Evolutionary conservation across 768 basidiomycete species (phyloP).

Genomic region (Termitomyces bulborhizus): DNA sequence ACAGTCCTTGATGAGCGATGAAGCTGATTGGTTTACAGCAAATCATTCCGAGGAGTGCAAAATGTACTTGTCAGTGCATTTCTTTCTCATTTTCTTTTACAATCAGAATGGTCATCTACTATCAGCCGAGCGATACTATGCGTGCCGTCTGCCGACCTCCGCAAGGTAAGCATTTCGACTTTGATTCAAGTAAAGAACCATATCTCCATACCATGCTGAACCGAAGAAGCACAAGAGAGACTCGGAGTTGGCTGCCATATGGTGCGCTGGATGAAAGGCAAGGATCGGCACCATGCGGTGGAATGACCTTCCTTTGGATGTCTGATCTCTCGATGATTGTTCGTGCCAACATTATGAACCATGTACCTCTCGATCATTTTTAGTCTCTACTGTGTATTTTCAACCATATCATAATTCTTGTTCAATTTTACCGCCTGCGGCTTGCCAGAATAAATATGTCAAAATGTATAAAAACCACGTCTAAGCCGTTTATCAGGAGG

Average conservation of each 20-base stretch:
- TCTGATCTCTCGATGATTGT: slow-evolving; percentile 37
- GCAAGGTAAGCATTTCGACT: no score
- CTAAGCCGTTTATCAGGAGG: not conserved
- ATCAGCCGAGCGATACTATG: no score
- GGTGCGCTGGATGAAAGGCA: slow-evolving; percentile 72
- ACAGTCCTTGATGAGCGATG: slow-evolving; percentile 80
- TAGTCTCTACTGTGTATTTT: not conserved
- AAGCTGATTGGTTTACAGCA: slow-evolving; percentile 79
- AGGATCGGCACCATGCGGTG: slow-evolving; percentile 57
- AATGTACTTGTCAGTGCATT: slow-evolving; percentile 90
- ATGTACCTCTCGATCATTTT: not conserved
- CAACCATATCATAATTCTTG: not conserved
- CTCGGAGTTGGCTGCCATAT: slow-evolving; percentile 50
- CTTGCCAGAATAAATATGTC: not conserved
- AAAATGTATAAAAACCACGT: not conserved
- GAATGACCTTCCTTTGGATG: slow-evolving; percentile 85
- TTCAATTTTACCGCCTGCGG: not conserved
- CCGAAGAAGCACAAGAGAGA: slow-evolving; percentile 55
- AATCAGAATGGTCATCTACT: no score
- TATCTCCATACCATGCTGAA: slow-evolving; percentile 49
- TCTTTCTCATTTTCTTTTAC: slow-evolving; percentile 34
- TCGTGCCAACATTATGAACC: not conserved
- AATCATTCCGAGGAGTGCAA: slow-evolving; percentile 51
- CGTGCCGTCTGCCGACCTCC: no score
- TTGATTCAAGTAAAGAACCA: no score